Evolutionary conservation across 176 grass and related monocot genomes (phyloP).

Genomic region (Paspalum vaginatum): DNA sequence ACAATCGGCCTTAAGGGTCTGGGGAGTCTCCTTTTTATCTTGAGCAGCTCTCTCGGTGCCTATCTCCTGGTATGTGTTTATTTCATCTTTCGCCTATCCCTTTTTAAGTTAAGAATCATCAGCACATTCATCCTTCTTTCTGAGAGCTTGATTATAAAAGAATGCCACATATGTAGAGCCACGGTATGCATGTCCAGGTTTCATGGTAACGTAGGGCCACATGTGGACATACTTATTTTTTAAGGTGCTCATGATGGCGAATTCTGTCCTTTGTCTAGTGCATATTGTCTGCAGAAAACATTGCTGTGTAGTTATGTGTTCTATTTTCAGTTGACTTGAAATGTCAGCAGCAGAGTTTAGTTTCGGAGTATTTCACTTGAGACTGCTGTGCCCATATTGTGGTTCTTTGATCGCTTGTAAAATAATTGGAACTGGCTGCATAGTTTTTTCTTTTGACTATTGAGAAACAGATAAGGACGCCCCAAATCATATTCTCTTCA

Average conservation of each 20-base stretch:
- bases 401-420: background rate
- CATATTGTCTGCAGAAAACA: background rate
- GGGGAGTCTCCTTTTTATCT: constrained; percentile 90
- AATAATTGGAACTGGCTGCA: background rate
- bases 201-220: background rate
- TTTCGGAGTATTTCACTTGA: background rate
- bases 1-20: constrained; percentile 81
- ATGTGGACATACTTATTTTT: background rate
- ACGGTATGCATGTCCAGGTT: background rate
- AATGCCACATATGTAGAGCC: background rate
- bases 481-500: background rate
- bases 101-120: background rate
- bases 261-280: background rate
- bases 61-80: constrained; percentile 73
- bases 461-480: background rate
- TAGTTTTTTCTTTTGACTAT: background rate
- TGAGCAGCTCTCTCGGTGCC: constrained; percentile 85
- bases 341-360: background rate
- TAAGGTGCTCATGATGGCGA: background rate
- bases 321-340: background rate
- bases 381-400: background rate
- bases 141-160: background rate
- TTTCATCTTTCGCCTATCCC: background rate
- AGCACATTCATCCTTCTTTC: background rate
- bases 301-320: background rate